Percentiles rank a stretch among this genome's conserved stretches.
Evolutionary conservation across 306 rosid species (phyloP).

Genomic region (Cicer arietinum): DNA sequence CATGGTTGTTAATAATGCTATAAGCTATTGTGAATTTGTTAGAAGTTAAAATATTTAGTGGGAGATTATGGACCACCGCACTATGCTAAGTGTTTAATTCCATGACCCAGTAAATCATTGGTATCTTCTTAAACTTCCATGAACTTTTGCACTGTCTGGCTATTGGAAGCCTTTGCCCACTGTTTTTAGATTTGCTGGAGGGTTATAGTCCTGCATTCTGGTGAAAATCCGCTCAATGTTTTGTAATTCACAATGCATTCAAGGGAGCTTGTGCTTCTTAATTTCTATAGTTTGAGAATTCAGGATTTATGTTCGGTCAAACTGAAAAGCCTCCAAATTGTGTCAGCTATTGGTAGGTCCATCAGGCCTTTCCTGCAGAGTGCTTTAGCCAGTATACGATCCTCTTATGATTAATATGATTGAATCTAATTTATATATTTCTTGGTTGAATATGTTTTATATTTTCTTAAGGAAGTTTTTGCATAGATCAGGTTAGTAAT

Average conservation of each 20-base stretch:
- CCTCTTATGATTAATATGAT: slow-evolving; percentile 13
- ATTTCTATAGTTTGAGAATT: slow-evolving; percentile 1
- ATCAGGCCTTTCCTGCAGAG: background rate
- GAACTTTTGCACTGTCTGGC: background rate
- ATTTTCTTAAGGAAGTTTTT: slow-evolving; percentile 21
- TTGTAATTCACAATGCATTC: slow-evolving; percentile 17
- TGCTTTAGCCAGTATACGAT: slow-evolving; percentile 8
- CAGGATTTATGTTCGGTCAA: slow-evolving; percentile 24
- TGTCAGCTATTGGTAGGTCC: slow-evolving; percentile 14
- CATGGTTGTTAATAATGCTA: slow-evolving; percentile 17
- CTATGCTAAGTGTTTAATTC: slow-evolving; percentile 14
- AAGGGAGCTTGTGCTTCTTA: slow-evolving; percentile 15
- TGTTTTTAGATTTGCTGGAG: slow-evolving; percentile 2
- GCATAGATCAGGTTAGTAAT: slow-evolving; percentile 1
- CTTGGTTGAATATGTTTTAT: slow-evolving; percentile 22
- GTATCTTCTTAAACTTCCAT: slow-evolving; percentile 15
- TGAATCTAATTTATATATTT: slow-evolving; percentile 7
- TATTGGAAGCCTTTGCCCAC: background rate
- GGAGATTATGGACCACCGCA: background rate
- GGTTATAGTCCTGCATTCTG: slow-evolving; percentile 19
- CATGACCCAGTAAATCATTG: background rate
- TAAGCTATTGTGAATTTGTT: slow-evolving; percentile 4
- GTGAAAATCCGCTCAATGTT: slow-evolving; percentile 1
- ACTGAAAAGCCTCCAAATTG: slow-evolving; percentile 7
- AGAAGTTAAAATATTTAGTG: background rate